Conservation (phyloP, 2,329 filamentous ascomycete genomes). For the Huntiella bhutanensis region DNA sequence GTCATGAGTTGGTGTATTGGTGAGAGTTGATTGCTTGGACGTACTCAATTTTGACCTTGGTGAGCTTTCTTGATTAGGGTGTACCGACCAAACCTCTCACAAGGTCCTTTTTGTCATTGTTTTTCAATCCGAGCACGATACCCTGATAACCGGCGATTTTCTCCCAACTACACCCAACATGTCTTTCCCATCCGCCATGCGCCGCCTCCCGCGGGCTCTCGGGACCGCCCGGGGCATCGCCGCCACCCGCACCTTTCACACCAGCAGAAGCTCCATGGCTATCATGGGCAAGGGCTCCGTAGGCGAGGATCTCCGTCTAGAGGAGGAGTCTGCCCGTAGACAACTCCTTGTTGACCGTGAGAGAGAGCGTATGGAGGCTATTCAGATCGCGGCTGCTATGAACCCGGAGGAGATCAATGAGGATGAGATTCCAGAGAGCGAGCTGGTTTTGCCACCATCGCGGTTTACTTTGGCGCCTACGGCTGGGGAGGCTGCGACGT, state of each 20-base stretch:
- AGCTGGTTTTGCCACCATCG: conserved; percentile 11
- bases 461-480: conserved; percentile 12
- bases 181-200: conserved; percentile 16
- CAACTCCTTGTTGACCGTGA: conserved; percentile 19
- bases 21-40: too few species aligned
- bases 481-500: conserved; percentile 15
- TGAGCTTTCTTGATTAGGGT: too few species aligned
- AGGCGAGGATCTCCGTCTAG: conserved; percentile 9
- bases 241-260: conserved; percentile 15
- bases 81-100: too few species aligned
- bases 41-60: too few species aligned
- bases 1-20: not conserved
- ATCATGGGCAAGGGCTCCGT: conserved; percentile 13
- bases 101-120: too few species aligned
- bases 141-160: not conserved
- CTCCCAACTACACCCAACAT: not conserved
- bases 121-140: not conserved
- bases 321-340: conserved; percentile 14
- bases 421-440: conserved; percentile 12
- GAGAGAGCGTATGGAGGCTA: conserved; percentile 19
- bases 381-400: not conserved
- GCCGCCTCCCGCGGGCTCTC: conserved; percentile 23
- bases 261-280: conserved; percentile 13
- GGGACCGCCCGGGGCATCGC: conserved; percentile 16
- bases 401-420: not conserved